A percentile compares a stretch with the other conserved stretches of the same genome.
Conservation (phyloP, 176 grass and related monocot genomes). For the Avena insularis region DNA sequence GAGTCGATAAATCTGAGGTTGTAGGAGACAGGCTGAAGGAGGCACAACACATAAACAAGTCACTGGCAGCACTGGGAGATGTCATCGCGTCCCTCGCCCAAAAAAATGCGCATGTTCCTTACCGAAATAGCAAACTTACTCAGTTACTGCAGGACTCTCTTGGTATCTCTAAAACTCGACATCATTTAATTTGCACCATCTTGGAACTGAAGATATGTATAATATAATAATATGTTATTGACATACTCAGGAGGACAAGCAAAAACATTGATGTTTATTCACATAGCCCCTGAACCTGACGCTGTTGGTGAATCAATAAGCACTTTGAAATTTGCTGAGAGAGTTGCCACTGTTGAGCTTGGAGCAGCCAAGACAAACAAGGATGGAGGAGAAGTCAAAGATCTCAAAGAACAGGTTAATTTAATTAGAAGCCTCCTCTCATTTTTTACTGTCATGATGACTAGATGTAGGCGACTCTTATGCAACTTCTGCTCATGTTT, state of each 20-base stretch:
- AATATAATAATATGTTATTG: constrained; percentile 37
- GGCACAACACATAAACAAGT: constrained; percentile 83
- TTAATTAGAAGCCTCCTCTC: constrained; percentile 5
- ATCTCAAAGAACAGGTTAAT: constrained; percentile 74
- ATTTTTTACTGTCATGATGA: constrained; percentile 22
- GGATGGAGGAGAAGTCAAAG: constrained; percentile 72
- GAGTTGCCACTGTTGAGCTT: constrained; percentile 71
- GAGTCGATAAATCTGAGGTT: constrained; percentile 78
- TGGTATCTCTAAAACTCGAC: constrained; percentile 46
- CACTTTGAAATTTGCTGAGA: constrained; percentile 76
- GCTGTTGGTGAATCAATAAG: constrained; percentile 70
- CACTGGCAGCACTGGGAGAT: constrained; percentile 73
- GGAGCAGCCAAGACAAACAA: constrained; percentile 72
- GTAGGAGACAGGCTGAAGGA: constrained; percentile 75
- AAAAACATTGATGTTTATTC: constrained; percentile 86
- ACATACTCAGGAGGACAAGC: constrained; percentile 68
- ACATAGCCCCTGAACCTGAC: constrained; percentile 78
- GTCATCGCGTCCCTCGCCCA: constrained; percentile 75
- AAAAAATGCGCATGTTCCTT: constrained; percentile 72
- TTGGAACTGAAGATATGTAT: background rate
- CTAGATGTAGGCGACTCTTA: background rate
- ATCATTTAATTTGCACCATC: constrained; percentile 40
- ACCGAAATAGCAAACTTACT: constrained; percentile 80
- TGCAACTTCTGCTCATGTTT: constrained; percentile 21
- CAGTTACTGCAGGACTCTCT: constrained; percentile 80